Evolutionary conservation across 495 filamentous ascomycete species (phyloP).

Genomic region (Aspergillus nidulans): DNA sequence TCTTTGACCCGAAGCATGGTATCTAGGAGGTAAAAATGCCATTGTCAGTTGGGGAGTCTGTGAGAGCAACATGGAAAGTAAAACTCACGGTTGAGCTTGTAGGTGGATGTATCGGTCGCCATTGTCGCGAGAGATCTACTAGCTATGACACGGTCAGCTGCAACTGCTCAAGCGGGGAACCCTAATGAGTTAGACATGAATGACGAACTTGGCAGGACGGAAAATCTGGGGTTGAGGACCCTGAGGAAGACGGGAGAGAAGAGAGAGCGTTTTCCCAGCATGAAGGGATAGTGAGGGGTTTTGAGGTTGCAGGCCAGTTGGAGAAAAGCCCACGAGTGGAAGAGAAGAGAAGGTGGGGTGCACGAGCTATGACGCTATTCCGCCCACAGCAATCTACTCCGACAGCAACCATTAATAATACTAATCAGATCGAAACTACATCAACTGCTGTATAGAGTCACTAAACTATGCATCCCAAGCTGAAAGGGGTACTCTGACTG

Average conservation of each 20-base stretch:
- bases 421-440: too few species aligned
- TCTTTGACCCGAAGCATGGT: constrained; percentile 91
- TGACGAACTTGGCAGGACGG: constrained; percentile 19
- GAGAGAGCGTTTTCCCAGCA: constrained; percentile 18
- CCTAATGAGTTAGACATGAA: neutral
- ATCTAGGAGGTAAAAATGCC: constrained; percentile 21
- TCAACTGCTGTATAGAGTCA: too few species aligned
- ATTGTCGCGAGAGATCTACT: constrained; percentile 53
- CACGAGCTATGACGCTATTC: constrained; percentile 17
- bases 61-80: neutral
- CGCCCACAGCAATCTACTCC: neutral
- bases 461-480: too few species aligned
- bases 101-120: constrained; percentile 73
- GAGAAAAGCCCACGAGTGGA: constrained; percentile 9
- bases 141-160: constrained; percentile 8
- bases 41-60: constrained; percentile 1
- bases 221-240: constrained; percentile 25
- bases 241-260: constrained; percentile 20
- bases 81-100: constrained; percentile 79
- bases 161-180: constrained; percentile 7
- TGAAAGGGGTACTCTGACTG: too few species aligned
- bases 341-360: constrained; percentile 12
- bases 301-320: constrained; percentile 5
- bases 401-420: neutral
- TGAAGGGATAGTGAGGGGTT: constrained; percentile 12